Conservation (phyloP, 352 stramenopile genomes). For the Thalassiosira livingstoniorum region DNA sequence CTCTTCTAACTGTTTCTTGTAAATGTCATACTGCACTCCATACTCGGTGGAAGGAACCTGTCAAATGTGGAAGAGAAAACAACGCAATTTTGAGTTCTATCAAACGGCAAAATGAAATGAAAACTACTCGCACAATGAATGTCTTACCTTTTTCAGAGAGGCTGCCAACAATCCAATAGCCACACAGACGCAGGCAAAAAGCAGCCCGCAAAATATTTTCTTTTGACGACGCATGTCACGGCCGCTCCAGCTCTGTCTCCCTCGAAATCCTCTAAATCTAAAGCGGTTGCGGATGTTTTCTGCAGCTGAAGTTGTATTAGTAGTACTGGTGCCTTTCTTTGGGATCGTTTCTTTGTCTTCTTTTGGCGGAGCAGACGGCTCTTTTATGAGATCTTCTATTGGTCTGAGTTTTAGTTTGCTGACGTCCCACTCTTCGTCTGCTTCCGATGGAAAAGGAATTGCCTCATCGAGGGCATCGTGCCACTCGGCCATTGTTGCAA, state of each 20-base stretch:
- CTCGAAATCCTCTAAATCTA: neutral
- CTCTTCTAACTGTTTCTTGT: conserved; percentile 67
- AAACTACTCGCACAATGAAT: conserved; percentile 1
- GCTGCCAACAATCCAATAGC: conserved; percentile 38
- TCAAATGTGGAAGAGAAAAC: too few species aligned
- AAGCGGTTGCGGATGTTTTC: neutral
- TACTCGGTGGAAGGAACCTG: conserved; percentile 6
- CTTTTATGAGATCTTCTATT: too few species aligned
- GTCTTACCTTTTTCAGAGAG: conserved; percentile 60
- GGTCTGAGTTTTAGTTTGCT: too few species aligned
- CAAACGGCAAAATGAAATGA: neutral
- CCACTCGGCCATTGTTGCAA: neutral
- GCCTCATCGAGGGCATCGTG: conserved; percentile 23
- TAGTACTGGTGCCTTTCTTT: too few species aligned
- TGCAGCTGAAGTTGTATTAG: neutral
- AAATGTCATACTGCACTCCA: conserved; percentile 52
- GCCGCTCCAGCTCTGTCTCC: neutral
- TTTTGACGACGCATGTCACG: neutral
- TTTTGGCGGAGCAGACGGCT: too few species aligned
- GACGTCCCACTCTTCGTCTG: neutral
- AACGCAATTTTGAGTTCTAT: neutral
- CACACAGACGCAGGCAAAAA: conserved; percentile 21
- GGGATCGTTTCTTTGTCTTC: too few species aligned
- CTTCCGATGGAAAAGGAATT: neutral
- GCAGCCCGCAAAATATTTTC: conserved; percentile 10